A percentile compares a stretch with the other conserved stretches of the same genome.
These are phyloP conservation scores for Ophiostoma sp. DNA, from an alignment of 2,329 filamentous ascomycete species.

Conservation along the genomic window DNA sequence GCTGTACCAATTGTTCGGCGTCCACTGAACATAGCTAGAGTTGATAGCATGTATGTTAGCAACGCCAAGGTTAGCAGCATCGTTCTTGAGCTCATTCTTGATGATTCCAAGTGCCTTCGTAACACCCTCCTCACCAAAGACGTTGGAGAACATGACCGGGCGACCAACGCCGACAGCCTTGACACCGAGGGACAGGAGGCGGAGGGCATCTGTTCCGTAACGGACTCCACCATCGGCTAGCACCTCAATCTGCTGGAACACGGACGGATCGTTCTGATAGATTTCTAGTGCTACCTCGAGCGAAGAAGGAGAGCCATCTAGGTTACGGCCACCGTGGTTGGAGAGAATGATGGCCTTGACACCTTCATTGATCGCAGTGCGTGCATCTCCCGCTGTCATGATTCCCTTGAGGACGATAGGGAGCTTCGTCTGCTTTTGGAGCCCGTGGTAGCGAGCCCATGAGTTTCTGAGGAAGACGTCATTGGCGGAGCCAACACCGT, in stretches of 20 bases:
- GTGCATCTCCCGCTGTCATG: slow-evolving; percentile 5
- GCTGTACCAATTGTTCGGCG: slow-evolving; percentile 5
- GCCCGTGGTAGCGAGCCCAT: neutral
- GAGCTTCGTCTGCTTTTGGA: neutral
- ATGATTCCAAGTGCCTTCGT: neutral
- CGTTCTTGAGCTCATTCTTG: slow-evolving; percentile 9
- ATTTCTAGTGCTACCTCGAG: slow-evolving; percentile 7
- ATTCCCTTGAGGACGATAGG: slow-evolving; percentile 1
- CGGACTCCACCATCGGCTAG: slow-evolving; percentile 6
- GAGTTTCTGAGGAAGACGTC: slow-evolving; percentile 1
- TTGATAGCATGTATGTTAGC: neutral
- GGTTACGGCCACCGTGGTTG: slow-evolving; percentile 13
- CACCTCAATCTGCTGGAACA: slow-evolving; percentile 12
- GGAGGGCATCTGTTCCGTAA: slow-evolving; percentile 1
- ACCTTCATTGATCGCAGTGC: neutral
- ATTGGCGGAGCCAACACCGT: slow-evolving; percentile 2
- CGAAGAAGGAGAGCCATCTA: slow-evolving; percentile 3
- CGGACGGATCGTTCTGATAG: neutral
- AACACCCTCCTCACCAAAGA: slow-evolving; percentile 8
- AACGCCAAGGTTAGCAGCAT: slow-evolving; percentile 11
- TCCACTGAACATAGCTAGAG: slow-evolving; percentile 8
- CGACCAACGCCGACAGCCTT: slow-evolving; percentile 12
- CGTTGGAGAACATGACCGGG: slow-evolving; percentile 11
- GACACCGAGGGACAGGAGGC: slow-evolving; percentile 8
- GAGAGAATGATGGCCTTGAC: slow-evolving; percentile 11